Evolutionary conservation across 306 rosid genomes (phyloP).

Genomic region (Trifolium repens): DNA sequence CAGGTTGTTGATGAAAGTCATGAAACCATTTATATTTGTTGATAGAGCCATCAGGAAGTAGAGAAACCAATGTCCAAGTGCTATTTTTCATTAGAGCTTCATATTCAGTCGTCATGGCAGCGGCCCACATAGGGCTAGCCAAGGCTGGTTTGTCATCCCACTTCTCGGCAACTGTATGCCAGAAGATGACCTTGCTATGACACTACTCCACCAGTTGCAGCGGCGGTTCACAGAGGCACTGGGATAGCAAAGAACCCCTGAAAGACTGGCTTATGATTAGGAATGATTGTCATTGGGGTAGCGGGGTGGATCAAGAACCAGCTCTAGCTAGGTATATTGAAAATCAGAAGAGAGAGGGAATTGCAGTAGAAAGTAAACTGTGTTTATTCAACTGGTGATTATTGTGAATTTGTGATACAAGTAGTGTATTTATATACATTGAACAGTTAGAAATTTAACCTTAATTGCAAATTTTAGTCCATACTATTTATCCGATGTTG

Average conservation of each 20-base stretch:
- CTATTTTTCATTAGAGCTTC: not conserved
- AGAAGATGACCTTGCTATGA: not conserved
- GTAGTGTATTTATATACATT: not conserved
- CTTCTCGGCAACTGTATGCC: not conserved
- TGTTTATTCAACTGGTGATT: not conserved
- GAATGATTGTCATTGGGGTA: not conserved
- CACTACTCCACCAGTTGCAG: not conserved
- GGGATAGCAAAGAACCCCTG: not conserved
- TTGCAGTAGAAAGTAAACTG: not conserved
- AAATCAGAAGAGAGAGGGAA: conserved; percentile 1
- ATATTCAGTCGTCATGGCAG: not conserved
- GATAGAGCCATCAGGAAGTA: not conserved
- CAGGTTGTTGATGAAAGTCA: not conserved
- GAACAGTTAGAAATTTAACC: conserved; percentile 11
- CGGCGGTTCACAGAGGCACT: not conserved
- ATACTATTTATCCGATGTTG: conserved; percentile 17
- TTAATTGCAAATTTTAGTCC: conserved; percentile 2
- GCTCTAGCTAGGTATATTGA: not conserved
- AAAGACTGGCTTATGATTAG: not conserved
- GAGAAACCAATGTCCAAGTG: not conserved
- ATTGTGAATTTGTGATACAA: not conserved
- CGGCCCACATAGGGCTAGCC: not conserved
- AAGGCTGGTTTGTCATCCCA: not conserved
- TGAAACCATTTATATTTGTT: not conserved
- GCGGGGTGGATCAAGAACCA: not conserved